A percentile compares a stretch with the other conserved stretches of the same genome.
Evolutionary conservation across 176 grass and related monocot species (phyloP).

Genomic region (Oryza nivara): DNA sequence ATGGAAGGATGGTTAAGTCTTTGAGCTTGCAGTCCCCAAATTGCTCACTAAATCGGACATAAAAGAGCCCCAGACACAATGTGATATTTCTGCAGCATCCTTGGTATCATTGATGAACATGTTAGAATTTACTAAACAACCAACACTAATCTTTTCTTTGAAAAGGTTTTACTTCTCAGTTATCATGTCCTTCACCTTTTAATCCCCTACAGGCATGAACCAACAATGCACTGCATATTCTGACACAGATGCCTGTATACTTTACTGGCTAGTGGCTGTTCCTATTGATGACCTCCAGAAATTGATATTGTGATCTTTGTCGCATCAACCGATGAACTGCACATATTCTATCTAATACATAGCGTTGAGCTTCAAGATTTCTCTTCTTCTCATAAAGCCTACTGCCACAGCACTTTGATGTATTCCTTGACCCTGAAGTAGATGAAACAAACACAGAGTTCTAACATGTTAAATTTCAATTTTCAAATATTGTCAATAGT

Average conservation of each 20-base stretch:
- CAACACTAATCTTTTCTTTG: background rate
- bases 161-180: background rate
- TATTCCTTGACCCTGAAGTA: background rate
- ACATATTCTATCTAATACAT: background rate
- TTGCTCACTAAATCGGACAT: no score
- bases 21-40: no score
- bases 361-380: background rate
- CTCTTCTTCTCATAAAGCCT: slow-evolving; percentile 17
- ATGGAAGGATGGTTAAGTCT: no score
- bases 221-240: background rate
- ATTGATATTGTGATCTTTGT: background rate
- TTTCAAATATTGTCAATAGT: background rate
- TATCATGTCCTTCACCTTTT: background rate
- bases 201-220: background rate
- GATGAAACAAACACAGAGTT: background rate
- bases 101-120: background rate
- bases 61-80: no score
- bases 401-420: background rate
- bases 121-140: background rate
- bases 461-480: background rate
- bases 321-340: background rate
- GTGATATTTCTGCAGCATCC: background rate
- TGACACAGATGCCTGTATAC: background rate
- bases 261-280: background rate
- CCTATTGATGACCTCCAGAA: background rate